Evolutionary conservation across 495 filamentous ascomycete genomes (phyloP).

Genomic region (Lepraria neglecta): DNA sequence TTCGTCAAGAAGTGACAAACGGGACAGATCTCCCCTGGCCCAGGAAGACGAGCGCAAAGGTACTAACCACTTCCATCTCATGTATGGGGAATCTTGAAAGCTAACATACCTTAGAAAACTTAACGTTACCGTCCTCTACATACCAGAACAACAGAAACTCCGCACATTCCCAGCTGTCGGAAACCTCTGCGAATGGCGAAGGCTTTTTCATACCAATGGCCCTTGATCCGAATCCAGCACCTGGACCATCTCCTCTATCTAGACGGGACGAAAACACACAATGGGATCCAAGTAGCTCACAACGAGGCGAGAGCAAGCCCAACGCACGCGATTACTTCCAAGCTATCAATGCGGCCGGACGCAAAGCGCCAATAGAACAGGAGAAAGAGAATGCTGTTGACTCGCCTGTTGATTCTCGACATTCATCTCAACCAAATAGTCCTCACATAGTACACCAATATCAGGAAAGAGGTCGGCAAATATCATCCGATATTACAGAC

Average conservation of each 20-base stretch:
- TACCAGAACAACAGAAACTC: slow-evolving; percentile 76
- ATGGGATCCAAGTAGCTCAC: slow-evolving; percentile 11
- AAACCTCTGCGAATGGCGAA: slow-evolving; percentile 58
- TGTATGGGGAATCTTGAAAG: not conserved
- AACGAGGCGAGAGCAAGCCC: slow-evolving; percentile 21
- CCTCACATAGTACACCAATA: slow-evolving; percentile 91
- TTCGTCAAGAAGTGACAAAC: slow-evolving; percentile 25
- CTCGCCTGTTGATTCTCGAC: slow-evolving; percentile 26
- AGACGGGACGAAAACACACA: slow-evolving; percentile 20
- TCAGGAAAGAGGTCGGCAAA: slow-evolving; percentile 74
- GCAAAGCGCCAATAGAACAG: slow-evolving; percentile 27
- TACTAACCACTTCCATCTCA: not conserved
- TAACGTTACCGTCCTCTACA: slow-evolving; percentile 66
- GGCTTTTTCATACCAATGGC: slow-evolving; percentile 87
- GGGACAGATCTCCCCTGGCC: slow-evolving; percentile 20
- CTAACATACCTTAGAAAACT: slow-evolving; percentile 41
- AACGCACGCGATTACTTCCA: slow-evolving; percentile 47
- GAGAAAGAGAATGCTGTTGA: slow-evolving; percentile 31
- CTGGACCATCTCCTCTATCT: slow-evolving; percentile 45
- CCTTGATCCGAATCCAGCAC: slow-evolving; percentile 71
- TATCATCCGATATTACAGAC: slow-evolving; percentile 36
- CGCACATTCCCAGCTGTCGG: slow-evolving; percentile 53
- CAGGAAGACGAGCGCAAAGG: slow-evolving; percentile 27
- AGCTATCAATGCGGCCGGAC: slow-evolving; percentile 29
- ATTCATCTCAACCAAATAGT: slow-evolving; percentile 41